phyloP scores from a whole-genome alignment of 2,329 filamentous ascomycete species.

The Colletotrichum sp. region DNA sequence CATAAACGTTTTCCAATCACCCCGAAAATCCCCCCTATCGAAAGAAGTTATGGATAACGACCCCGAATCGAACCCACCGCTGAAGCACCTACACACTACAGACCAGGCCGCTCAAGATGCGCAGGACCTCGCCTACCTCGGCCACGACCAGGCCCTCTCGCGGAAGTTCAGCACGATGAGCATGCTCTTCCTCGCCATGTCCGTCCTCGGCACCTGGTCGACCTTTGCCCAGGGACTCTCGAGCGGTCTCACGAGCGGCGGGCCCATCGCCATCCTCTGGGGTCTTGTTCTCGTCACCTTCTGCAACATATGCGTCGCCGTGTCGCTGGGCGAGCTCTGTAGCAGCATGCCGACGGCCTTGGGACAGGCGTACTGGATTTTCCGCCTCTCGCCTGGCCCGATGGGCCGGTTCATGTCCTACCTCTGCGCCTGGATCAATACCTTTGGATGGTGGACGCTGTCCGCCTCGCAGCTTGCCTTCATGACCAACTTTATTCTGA shows the following conservation, averaged over 20 bases:
- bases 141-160: conserved; percentile 42
- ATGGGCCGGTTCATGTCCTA: conserved; percentile 57
- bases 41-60: background rate
- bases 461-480: conserved; percentile 62
- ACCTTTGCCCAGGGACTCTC: conserved; percentile 53
- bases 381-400: conserved; percentile 41
- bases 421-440: conserved; percentile 65
- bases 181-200: conserved; percentile 63
- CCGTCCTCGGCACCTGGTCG: conserved; percentile 62
- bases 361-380: conserved; percentile 65
- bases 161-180: conserved; percentile 59
- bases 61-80: background rate
- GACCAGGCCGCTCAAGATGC: conserved; percentile 31
- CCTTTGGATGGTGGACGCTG: conserved; percentile 64
- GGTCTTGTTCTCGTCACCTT: conserved; percentile 54
- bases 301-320: conserved; percentile 58
- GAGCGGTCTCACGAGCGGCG: conserved; percentile 58
- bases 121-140: conserved; percentile 43
- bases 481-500: conserved; percentile 62
- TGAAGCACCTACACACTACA: background rate
- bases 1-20: background rate
- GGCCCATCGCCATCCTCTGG: conserved; percentile 60
- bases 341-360: conserved; percentile 65
- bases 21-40: background rate
- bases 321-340: conserved; percentile 60